Base-by-base conservation (phyloP, 768 basidiomycete genomes). In the Amanita phalloides region DNA sequence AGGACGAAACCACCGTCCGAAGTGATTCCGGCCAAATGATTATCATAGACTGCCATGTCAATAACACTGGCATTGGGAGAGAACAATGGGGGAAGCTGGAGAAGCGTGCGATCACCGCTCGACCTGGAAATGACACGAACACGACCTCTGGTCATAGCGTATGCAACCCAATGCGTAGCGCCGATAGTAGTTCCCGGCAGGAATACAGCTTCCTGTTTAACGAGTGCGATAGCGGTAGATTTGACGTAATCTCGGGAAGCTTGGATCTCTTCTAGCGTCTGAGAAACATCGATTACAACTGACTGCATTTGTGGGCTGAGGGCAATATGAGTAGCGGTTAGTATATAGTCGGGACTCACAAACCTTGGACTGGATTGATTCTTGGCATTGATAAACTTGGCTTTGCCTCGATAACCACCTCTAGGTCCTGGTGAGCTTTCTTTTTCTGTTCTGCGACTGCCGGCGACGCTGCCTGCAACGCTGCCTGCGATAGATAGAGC, bases 131-230 rank as follows among this genome's bases (percentile, higher is more conserved):
- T 92, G 48, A 92, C 85, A 41, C 90, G 85, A 47, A 92, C 85
- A 54, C 90, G 88, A 54, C 86, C 87, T 70, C 84, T 81, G 4
- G 86, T 90, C 90, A 92, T 92, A 23, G 89, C 90, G 60, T 92
- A 91, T 13, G 90, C 90, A 53, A 92, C 90, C 87, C 90, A 92
- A 61, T 89, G 86, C 4, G 90, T 90, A 11, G 90, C 90, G 8
- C 90, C 90, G 50, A 92, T 91, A 30, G 90, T 92, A 10, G 86
- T 84, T 13, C 90, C 90, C 42, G 86, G 86, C 53, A 90, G 70
- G 69, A 91, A 92, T 23, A 84, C 77, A 14, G 88, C 71, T 54
- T 92, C 90, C 56, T 91, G 88, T 66, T 82, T 86, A 62, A 92
- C 87, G 45, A 92, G 75, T 13, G 90, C 90, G 49, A 92, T 92